A percentile compares a stretch with the other conserved stretches of the same genome.
These are phyloP conservation scores for Fraxinus quadrangulata DNA, from an alignment of 257 asterid species.

Conservation along the genomic window DNA sequence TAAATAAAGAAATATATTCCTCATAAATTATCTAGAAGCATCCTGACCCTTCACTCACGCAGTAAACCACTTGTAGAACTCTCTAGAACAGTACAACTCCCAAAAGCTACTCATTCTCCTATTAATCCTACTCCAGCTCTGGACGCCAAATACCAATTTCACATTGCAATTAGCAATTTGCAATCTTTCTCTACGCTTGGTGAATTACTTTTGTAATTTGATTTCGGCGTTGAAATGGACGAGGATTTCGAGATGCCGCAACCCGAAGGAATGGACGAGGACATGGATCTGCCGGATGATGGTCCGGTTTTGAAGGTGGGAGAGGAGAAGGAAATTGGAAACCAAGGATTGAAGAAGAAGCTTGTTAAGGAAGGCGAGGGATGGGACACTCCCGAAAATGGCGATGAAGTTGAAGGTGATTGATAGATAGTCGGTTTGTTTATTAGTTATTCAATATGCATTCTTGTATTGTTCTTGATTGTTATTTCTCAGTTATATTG, in stretches of 20 bases:
- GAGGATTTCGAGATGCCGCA: conserved; percentile 49
- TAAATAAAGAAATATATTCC: too few relatives aligned
- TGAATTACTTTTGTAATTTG: neutral
- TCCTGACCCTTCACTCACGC: neutral
- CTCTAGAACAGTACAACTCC: conserved; percentile 16
- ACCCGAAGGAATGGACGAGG: conserved; percentile 43
- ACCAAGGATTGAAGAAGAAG: conserved; percentile 55
- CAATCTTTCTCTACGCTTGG: neutral
- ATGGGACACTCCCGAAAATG: conserved; percentile 52
- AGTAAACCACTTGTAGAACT: conserved; percentile 10
- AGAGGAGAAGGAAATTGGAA: conserved; percentile 57
- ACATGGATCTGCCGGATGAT: conserved; percentile 45
- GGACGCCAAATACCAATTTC: too few relatives aligned
- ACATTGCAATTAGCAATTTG: neutral
- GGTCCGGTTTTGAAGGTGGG: conserved; percentile 40
- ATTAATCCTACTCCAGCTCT: neutral
- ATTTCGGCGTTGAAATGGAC: conserved; percentile 25
- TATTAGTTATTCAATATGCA: neutral
- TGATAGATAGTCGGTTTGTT: neutral
- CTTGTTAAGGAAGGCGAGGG: conserved; percentile 54
- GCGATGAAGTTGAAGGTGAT: conserved; percentile 58
- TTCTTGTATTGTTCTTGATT: neutral
- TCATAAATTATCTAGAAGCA: neutral
- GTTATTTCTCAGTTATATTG: neutral
- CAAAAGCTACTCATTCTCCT: neutral